Evolutionary conservation across 169 alveolate species (phyloP).

Genomic region (Plasmodium ovale): DNA sequence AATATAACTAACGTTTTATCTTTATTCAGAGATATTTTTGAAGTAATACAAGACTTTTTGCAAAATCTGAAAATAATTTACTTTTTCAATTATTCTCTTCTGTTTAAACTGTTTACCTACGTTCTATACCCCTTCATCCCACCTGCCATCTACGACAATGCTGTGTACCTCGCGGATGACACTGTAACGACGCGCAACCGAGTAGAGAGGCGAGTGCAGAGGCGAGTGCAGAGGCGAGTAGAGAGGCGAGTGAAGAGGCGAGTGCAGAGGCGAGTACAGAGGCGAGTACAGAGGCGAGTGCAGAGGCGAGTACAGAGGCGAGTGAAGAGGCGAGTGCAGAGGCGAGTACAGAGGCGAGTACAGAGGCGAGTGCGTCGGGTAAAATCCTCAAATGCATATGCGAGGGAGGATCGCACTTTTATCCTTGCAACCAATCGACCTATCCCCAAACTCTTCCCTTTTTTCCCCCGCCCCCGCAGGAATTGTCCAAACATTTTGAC

Average conservation of each 20-base stretch:
- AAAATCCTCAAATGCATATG: too few species aligned
- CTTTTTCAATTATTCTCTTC: constrained; percentile 44
- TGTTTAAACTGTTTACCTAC: constrained; percentile 37
- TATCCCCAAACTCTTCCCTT: not conserved
- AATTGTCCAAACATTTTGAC: constrained; percentile 54
- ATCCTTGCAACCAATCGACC: not conserved
- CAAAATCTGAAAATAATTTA: constrained; percentile 38
- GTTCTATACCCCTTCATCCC: constrained; percentile 66
- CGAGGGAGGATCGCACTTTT: not conserved
- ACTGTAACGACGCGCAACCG: not conserved
- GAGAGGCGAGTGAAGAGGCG: not conserved
- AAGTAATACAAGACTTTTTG: constrained; percentile 28
- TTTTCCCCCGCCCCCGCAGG: constrained; percentile 16
- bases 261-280: not conserved
- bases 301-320: not conserved
- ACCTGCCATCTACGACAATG: constrained; percentile 22
- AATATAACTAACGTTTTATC: constrained; percentile 49
- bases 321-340: not conserved
- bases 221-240: not conserved
- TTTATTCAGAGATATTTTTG: constrained; percentile 48
- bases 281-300: not conserved
- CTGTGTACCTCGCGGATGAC: constrained; percentile 18
- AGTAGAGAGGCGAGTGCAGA: not conserved
- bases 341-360: not conserved
- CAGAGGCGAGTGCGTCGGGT: not conserved